Base-by-base conservation (phyloP, 805 yeast genomes). In the Ogataea methylovora region DNA sequence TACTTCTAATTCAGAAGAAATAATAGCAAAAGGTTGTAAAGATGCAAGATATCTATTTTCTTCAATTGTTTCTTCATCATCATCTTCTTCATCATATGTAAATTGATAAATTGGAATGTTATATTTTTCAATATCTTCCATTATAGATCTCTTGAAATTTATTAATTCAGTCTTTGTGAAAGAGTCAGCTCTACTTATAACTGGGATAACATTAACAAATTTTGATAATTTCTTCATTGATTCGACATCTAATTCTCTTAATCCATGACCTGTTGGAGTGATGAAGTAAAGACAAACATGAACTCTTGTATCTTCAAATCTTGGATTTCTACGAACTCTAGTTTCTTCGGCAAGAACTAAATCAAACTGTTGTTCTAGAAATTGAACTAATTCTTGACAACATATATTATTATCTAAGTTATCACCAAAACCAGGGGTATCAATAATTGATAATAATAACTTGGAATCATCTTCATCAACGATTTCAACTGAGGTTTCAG, bases 301-400 rank as follows among this genome's bases (percentile, higher is more conserved):
- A 27, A 83, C 84, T 47, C 92, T 67, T 13, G 87, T 69, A 60
- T 84, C 90, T 45, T 72, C 79, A 51, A 81, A 78, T 43, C 84
- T 67, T 18, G 95, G 95, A 53, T 85, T 84, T 69, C 97, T 79
- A 56, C 73, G 72, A 43, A 87, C 84, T 42, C 90, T 69, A 1
- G 92, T 83, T 56, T 87, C 96, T 54, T 87, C 95, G 2, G 84
- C 85, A 30, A 87, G 67, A 0, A 84, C 86, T 37, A 70, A 63
- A 52, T 81, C 88, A 51, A 82, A 83, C 51, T 83, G 90, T 52
- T 79, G 86, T 52, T 79, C 82, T 48, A 84, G 59, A 52, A 71
- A 84, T 37, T 69, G 66, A 34, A 74, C 72, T 34, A 83, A 73
- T 51, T 83, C 92, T 10, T 61, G 64, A 48, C 72, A 76, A 51